These are phyloP conservation scores for Mortierella hygrophila DNA, from an alignment of 192 early-diverging fungal genomes.

Conservation along the genomic window DNA sequence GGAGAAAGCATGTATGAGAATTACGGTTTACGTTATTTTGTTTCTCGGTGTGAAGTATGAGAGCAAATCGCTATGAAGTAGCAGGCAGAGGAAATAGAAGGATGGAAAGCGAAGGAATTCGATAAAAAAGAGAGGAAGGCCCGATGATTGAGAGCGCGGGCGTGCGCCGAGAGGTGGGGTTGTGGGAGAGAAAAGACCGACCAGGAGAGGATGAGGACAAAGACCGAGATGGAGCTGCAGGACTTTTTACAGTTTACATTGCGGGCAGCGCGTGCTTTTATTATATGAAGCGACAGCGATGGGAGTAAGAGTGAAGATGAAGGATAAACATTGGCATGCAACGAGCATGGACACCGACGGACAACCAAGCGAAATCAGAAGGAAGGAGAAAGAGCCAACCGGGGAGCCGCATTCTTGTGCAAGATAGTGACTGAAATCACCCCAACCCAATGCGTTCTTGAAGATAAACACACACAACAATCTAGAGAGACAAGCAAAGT, in stretches of 20 bases:
- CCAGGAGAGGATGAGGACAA: background rate
- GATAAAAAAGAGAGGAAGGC: background rate
- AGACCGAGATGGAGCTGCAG: background rate
- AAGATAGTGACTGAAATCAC: background rate
- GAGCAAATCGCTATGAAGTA: background rate
- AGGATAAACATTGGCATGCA: too few species aligned
- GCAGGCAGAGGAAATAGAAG: background rate
- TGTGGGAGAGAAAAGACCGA: conserved; percentile 2
- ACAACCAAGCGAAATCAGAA: too few species aligned
- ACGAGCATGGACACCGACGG: too few species aligned
- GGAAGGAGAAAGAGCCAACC: background rate
- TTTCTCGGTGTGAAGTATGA: background rate
- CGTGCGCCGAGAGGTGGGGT: background rate
- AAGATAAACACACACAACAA: background rate
- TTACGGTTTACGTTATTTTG: background rate
- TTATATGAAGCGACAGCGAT: too few species aligned
- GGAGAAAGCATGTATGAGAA: background rate
- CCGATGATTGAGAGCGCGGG: background rate
- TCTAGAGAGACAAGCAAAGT: conserved; percentile 2
- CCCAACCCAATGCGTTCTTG: background rate
- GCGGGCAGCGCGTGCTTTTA: background rate
- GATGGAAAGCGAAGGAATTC: background rate
- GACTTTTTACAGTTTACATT: background rate
- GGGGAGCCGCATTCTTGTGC: background rate
- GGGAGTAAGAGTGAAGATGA: too few species aligned